Conservation (phyloP, 2,329 filamentous ascomycete species). For the Pezicula neosporulosa region DNA sequence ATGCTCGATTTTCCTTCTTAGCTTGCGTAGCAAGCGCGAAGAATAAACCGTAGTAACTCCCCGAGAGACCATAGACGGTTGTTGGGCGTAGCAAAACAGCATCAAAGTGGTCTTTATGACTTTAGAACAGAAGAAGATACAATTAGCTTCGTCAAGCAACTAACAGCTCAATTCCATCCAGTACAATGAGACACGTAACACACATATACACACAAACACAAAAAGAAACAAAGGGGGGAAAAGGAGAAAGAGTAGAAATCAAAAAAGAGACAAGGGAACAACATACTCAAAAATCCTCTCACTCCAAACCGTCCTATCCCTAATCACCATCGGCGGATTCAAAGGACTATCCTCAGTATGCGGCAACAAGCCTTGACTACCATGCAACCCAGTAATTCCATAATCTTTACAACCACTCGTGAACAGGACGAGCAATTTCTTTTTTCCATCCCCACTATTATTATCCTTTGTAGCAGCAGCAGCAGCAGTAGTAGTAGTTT, state of each 20-base stretch:
- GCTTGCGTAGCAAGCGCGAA: constrained; percentile 37
- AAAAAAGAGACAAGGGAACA: too few relatives aligned
- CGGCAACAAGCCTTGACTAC: constrained; percentile 31
- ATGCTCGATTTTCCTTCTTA: constrained; percentile 10
- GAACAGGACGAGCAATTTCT: constrained; percentile 39
- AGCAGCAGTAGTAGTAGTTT: too few relatives aligned
- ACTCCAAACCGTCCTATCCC: too few relatives aligned
- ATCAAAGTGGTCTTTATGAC: constrained; percentile 35
- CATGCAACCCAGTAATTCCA: constrained; percentile 31
- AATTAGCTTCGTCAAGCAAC: too few relatives aligned
- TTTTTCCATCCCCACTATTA: constrained; percentile 21
- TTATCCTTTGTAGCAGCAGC: constrained; percentile 29
- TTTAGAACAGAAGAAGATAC: too few relatives aligned
- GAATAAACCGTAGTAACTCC: constrained; percentile 20
- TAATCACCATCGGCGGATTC: constrained; percentile 17
- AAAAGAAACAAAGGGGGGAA: too few relatives aligned
- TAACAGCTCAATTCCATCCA: too few relatives aligned
- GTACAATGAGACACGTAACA: too few relatives aligned
- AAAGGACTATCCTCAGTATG: constrained; percentile 41
- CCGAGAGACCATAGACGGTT: constrained; percentile 36
- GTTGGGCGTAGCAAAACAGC: constrained; percentile 42
- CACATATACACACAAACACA: too few relatives aligned
- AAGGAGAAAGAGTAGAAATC: too few relatives aligned
- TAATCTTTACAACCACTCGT: constrained; percentile 50
- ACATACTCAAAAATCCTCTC: too few relatives aligned